Evolutionary conservation across 2,329 filamentous ascomycete species (phyloP), one percentile per base, ranked within the genome.

Genomic region (Alternaria viburni): DNA sequence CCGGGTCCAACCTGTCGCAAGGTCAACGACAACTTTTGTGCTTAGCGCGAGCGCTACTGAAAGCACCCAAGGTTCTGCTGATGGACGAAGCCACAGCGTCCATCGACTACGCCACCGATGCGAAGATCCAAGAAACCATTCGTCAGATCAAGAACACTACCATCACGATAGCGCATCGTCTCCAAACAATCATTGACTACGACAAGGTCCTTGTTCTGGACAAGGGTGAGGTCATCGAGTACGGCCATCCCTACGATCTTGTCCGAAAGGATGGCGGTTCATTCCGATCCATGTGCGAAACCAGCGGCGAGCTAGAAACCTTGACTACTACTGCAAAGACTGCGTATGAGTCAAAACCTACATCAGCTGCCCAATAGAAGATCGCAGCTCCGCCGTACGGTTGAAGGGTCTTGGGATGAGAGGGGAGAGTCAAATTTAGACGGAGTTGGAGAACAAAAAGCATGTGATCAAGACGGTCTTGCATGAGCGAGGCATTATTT

Each of bases 51-150:
- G 96, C 96, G 0, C 88, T 99, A 70, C 90, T 99, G 67, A 97
- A 97, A 81, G 88, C 89, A 32, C 94, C 96, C 0, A 94, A 92
- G 68, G 93, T 99, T 2, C 85, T 99, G n/a, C 91, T 99, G 76
- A 98, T 99, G 96, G 96, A 99, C 80, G 96, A 99, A 83, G 96
- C 96, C 1, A 99, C 96, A 0, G 96, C 96, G 0, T 97, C 93
- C 0, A 98, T 99, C 75, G 96, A 99, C 82, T 98, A 98, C 81
- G 91, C 90, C 6, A 99, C 96, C 2, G 96, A 99, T 75, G 86
- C 90, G 54, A 97, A 97, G 83, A 98, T 99, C 70, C 96, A 99
- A 81, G 93, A 93, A 73, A 98, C 96, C 0, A 94, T 99, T 65
- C 91, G 93, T n/a, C 92, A 97, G 79, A 87, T 98, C 72, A 91